Conservation (phyloP, 352 stramenopile species). For the Phytophthora brassicae region DNA sequence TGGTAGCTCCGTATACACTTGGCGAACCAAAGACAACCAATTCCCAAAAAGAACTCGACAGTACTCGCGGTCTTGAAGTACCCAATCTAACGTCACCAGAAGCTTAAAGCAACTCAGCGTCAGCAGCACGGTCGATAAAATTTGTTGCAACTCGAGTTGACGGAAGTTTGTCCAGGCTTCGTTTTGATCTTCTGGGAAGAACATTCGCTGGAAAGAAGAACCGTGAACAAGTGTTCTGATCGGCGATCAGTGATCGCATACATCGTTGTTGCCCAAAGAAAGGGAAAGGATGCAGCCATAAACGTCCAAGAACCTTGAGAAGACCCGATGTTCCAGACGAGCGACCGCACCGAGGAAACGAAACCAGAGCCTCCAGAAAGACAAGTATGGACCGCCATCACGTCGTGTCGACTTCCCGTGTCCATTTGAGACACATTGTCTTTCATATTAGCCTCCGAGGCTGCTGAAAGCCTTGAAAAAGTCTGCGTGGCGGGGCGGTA, state of each 20-base stretch:
- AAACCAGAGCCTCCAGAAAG: slow-evolving; percentile 9
- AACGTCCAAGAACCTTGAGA: slow-evolving; percentile 65
- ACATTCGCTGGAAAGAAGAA: neutral
- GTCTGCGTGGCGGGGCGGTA: slow-evolving; percentile 30
- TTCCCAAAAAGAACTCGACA: slow-evolving; percentile 26
- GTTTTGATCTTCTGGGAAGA: slow-evolving; percentile 22
- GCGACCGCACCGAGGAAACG: slow-evolving; percentile 13
- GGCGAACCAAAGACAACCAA: slow-evolving; percentile 31
- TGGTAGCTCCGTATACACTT: slow-evolving; percentile 24
- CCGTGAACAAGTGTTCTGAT: slow-evolving; percentile 8
- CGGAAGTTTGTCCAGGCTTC: slow-evolving; percentile 3
- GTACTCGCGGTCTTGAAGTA: slow-evolving; percentile 45
- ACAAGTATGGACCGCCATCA: slow-evolving; percentile 29
- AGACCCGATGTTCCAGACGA: slow-evolving; percentile 24
- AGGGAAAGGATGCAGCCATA: slow-evolving; percentile 34
- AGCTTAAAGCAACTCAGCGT: slow-evolving; percentile 39
- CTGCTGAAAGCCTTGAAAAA: slow-evolving; percentile 34
- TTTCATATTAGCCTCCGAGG: neutral
- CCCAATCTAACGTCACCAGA: slow-evolving; percentile 45
- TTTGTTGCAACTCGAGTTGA: slow-evolving; percentile 39
- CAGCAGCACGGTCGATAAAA: slow-evolving; percentile 41
- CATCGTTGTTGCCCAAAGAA: slow-evolving; percentile 34
- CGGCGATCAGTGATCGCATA: no score
- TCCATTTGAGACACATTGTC: neutral
- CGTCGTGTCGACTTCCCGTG: neutral